Evolutionary conservation across 495 filamentous ascomycete genomes (phyloP), one percentile per base, ranked within the genome.

Genomic region (Lasiosphaeria miniovina): DNA sequence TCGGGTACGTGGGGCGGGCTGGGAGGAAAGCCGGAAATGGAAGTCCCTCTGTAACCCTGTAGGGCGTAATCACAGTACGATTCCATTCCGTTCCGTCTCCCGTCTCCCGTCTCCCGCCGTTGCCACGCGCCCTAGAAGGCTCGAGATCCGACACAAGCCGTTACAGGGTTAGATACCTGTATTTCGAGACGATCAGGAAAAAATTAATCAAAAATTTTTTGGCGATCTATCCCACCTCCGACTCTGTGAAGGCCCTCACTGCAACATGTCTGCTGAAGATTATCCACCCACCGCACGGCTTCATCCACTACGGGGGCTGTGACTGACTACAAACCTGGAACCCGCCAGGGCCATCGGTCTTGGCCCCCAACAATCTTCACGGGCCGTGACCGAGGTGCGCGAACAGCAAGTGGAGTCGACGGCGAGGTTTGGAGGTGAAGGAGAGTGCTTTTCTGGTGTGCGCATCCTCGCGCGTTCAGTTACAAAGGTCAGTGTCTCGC

Each of bases 61-160:
- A 55, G 14, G 52, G 58, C 53, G 58, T n/a, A 24, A 36, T 36
- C 32, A 35, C 14, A 32, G n/a, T 14, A 53, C 49, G 59, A 46
- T 61, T 53, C 59, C 54, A 56, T 61, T 53, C 59, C 59, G 59
- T 61, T 53, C 54, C 59, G 59, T 40, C 11, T 60, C 58, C 52
- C 40, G 33, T 24, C 14, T 45, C 58, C 52, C 40, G 33, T 24
- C 14, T 45, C 49, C 52, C 14, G 34, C 40, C 15, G 43, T 46
- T 46, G 43, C 52, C 52, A 52, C 53, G 59, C 48, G 48, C 49
- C 52, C 5, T 36, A 40, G 36, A 40, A n/a, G n/a, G 34, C n/a
- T 17, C 52, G 40, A 38, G 31, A 35, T 35, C 51, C 34, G 46
- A 41, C 46, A 49, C 46, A 3, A 7, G n/a, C 6, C 9, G 24